Base-by-base conservation (phyloP, 139 green algal genomes). In the Medakamo hakoo region DNA sequence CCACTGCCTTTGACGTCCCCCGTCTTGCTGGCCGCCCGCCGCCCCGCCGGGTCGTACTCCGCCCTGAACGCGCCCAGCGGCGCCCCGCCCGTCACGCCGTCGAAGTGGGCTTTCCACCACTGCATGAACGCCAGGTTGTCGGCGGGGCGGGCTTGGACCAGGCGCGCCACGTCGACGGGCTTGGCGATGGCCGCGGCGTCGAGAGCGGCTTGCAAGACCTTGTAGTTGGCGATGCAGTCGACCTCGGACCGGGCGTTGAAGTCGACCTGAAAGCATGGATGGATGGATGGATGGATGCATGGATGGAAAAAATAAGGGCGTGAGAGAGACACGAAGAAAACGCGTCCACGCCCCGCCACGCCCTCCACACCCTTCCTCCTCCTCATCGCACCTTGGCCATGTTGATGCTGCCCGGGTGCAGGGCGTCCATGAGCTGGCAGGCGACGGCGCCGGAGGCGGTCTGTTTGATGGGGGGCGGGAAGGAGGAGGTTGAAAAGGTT, bases 91-190 rank as follows among this genome's bases (percentile, higher is more conserved):
- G 65, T 76, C 28, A 75, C 70, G 25, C 30, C 64, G 63, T 89
- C 80, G 58, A 68, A 82, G 69, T 84, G 84, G 31, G 27, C 55
- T 56, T 89, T 89, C 31, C 87, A 67, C 82, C 82, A 89, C 74
- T 96, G 91, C 82, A 95, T 89, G 73, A 96, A 96, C 78, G 96
- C 91, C 9, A 91, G 88, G 78, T 96, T 97, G 84, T 98, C 92
- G 58, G 95, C 76, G 25, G 88, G 82, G 66, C 85, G 75, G n/a
- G 68, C 89, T 73, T 96, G 96, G 66, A 91, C 79, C 49, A 98
- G 79, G 60, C 89, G 89, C 55, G 77, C 78, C 3, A 96, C 89
- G 63, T 95, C 83, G 59, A 96, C 84, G 55, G 82, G 80, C 82
- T 91, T 94, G 48, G 88, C 72, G 20, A 98, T 79, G 20, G 81